These are phyloP conservation scores for Brassica juncea DNA, from an alignment of 345 rosid species.

Conservation along the genomic window DNA sequence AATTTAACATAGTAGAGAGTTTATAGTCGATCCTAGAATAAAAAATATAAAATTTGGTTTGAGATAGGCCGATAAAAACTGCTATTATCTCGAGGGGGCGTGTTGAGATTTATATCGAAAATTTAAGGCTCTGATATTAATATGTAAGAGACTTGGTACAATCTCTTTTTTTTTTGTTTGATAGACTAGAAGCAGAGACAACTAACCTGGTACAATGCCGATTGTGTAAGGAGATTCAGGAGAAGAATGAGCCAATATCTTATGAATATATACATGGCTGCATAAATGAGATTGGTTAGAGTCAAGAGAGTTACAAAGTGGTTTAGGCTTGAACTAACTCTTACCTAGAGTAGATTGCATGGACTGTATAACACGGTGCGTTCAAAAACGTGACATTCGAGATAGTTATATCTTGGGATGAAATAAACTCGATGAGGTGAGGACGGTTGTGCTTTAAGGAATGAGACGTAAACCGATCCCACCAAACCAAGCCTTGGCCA, in stretches of 20 bases:
- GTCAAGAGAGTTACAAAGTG: not conserved
- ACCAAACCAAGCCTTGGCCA: conserved; percentile 75
- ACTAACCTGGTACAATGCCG: conserved; percentile 62
- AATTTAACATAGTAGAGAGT: not conserved
- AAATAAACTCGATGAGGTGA: conserved; percentile 54
- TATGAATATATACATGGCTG: conserved; percentile 51
- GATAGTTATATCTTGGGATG: conserved; percentile 45
- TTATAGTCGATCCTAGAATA: too few species aligned
- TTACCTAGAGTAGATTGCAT: conserved; percentile 71
- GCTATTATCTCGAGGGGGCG: not conserved
- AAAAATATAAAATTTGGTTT: too few species aligned
- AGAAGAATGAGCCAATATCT: conserved; percentile 48
- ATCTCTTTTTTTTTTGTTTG: not conserved
- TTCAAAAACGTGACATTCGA: conserved; percentile 59
- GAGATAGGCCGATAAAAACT: not conserved
- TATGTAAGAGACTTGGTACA: not conserved
- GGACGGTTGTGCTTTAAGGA: conserved; percentile 53
- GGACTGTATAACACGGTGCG: conserved; percentile 65
- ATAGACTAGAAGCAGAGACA: not conserved
- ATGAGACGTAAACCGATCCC: conserved; percentile 54
- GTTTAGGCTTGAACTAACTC: not conserved
- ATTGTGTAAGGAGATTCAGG: conserved; percentile 49
- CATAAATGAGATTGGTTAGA: not conserved
- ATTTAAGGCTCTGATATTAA: not conserved
- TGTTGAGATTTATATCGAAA: not conserved